Conservation (phyloP, 78 protist genomes). For the Polysphondylium violaceum region DNA sequence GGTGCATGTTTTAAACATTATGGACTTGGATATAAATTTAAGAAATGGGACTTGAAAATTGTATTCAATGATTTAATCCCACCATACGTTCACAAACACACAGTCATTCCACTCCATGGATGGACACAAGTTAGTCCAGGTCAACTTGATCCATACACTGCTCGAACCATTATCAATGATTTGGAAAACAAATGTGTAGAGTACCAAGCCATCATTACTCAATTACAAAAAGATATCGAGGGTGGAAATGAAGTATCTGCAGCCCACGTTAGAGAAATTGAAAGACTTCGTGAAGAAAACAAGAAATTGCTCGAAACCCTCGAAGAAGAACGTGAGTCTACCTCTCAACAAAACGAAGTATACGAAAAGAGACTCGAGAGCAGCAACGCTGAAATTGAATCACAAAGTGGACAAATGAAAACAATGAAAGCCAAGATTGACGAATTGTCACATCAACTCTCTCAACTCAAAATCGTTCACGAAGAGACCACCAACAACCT, state of each 20-base stretch:
- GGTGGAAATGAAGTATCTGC: conserved; percentile 58
- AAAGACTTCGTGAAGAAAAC: conserved; percentile 56
- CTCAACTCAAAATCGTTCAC: not conserved
- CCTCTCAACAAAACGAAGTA: conserved; percentile 35
- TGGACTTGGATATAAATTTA: conserved; percentile 66
- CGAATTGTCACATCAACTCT: conserved; percentile 15
- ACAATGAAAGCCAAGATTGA: conserved; percentile 36
- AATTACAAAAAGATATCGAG: conserved; percentile 33
- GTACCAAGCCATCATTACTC: conserved; percentile 29
- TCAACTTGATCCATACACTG: conserved; percentile 70
- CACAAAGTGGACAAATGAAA: conserved; percentile 17
- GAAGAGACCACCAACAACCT: conserved; percentile 2
- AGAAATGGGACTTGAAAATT: conserved; percentile 72
- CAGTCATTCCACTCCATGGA: conserved; percentile 76
- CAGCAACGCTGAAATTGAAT: conserved; percentile 32
- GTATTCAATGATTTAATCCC: conserved; percentile 66
- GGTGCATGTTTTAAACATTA: conserved; percentile 74
- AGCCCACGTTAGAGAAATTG: conserved; percentile 31
- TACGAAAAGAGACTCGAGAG: conserved; percentile 24
- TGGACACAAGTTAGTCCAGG: conserved; percentile 75
- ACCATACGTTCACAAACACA: conserved; percentile 70
- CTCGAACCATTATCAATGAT: conserved; percentile 68
- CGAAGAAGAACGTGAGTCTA: conserved; percentile 49
- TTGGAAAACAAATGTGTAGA: conserved; percentile 55
- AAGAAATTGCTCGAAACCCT: not conserved